These are phyloP conservation scores for Syzygium aromaticum DNA, from an alignment of 345 rosid species.

Conservation along the genomic window DNA sequence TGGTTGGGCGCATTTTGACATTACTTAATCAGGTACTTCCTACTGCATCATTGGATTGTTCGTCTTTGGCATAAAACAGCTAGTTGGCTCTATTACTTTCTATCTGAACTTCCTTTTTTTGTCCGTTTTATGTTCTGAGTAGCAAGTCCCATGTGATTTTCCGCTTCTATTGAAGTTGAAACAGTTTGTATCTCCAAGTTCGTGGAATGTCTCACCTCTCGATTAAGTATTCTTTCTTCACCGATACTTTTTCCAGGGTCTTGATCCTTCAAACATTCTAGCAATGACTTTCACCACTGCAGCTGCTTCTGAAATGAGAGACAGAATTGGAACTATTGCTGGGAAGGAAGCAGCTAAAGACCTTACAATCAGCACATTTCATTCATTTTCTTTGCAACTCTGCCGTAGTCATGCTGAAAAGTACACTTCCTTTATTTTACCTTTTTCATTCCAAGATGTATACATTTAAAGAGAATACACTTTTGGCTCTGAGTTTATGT, in stretches of 20 bases:
- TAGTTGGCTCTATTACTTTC: not conserved
- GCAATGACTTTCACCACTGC: slow-evolving; percentile 99
- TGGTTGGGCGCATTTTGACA: slow-evolving; percentile 89
- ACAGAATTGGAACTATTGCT: slow-evolving; percentile 62
- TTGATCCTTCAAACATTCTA: slow-evolving; percentile 70
- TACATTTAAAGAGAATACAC: not conserved
- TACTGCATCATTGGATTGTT: slow-evolving; percentile 1
- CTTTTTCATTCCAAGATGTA: not conserved
- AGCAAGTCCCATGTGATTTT: not conserved
- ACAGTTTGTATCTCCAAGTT: not conserved
- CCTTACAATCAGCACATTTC: slow-evolving; percentile 83
- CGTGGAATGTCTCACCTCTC: not conserved
- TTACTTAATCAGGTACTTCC: slow-evolving; percentile 62
- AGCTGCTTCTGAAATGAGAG: slow-evolving; percentile 94
- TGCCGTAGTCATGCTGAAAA: slow-evolving; percentile 92
- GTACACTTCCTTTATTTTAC: slow-evolving; percentile 26
- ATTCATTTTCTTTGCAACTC: slow-evolving; percentile 87
- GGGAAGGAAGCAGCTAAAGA: slow-evolving; percentile 82
- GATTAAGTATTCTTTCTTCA: not conserved
- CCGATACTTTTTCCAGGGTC: slow-evolving; percentile 35
- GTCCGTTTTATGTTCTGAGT: not conserved
- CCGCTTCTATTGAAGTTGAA: not conserved
- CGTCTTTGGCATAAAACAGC: not conserved
- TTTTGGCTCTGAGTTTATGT: not conserved
- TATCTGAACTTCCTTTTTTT: not conserved